Conservation (phyloP, 1,284 basidiomycete species). For the Microbotryum saponariae region DNA sequence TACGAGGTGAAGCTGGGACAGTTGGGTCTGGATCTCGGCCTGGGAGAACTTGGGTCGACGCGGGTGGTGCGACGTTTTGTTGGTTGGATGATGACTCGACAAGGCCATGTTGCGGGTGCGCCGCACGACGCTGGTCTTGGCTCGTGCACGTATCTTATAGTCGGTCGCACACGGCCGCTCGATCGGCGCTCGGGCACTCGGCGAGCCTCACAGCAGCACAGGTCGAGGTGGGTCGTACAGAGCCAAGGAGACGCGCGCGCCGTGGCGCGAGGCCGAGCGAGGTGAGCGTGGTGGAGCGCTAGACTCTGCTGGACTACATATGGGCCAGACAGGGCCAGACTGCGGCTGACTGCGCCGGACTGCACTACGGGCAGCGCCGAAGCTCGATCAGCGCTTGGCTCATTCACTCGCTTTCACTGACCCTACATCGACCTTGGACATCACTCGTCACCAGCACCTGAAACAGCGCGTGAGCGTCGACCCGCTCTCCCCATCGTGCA, state of each 20-base stretch:
- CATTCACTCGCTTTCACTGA: not conserved
- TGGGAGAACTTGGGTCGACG: conserved; percentile 56
- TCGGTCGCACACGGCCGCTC: no score
- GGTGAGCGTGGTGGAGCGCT: not conserved
- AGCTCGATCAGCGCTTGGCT: not conserved
- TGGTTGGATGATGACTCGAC: not conserved
- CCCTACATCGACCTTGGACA: not conserved
- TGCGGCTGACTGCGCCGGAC: no score
- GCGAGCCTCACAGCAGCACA: not conserved
- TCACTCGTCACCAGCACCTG: no score
- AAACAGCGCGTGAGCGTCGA: no score
- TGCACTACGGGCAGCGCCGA: not conserved
- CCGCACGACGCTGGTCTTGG: no score
- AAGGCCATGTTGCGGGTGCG: not conserved
- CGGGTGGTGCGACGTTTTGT: not conserved
- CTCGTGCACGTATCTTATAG: no score
- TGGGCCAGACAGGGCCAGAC: no score
- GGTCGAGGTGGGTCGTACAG: not conserved
- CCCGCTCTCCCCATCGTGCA: no score
- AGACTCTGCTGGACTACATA: no score
- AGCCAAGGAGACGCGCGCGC: not conserved
- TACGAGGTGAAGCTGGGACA: conserved; percentile 76
- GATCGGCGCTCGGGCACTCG: no score
- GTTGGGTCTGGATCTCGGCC: conserved; percentile 70
- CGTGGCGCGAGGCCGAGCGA: not conserved